phyloP scores from a whole-genome alignment of 2,329 filamentous ascomycete species.

The Penicillium paneum region DNA sequence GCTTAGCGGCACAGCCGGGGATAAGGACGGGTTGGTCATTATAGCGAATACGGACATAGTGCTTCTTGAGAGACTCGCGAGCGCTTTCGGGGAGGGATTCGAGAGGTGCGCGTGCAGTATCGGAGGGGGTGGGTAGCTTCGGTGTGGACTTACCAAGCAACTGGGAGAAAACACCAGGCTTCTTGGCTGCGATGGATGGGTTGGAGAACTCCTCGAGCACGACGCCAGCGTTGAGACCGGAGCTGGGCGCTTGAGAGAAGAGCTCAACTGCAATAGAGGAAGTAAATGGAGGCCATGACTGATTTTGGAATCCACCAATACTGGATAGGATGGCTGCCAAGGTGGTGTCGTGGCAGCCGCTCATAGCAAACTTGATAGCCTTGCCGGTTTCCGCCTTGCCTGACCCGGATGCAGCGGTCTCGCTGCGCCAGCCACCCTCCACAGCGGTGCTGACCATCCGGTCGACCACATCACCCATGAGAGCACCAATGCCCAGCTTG shows the following conservation, averaged over 20 bases:
- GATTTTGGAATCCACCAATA: constrained; percentile 70
- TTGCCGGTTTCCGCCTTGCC: constrained; percentile 39
- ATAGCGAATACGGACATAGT: constrained; percentile 87
- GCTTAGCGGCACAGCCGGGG: constrained; percentile 68
- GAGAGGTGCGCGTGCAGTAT: constrained; percentile 35
- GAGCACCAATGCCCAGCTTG: constrained; percentile 77
- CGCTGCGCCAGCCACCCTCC: constrained; percentile 53
- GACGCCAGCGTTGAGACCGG: constrained; percentile 13
- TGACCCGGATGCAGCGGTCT: constrained; percentile 52
- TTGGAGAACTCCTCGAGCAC: constrained; percentile 27
- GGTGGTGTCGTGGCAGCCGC: constrained; percentile 91
- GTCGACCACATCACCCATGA: constrained; percentile 78
- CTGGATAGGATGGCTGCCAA: constrained; percentile 74
- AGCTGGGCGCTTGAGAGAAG: constrained; percentile 58
- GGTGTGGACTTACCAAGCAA: constrained; percentile 22
- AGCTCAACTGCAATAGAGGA: constrained; percentile 89
- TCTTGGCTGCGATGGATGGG: constrained; percentile 24
- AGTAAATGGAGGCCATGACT: constrained; percentile 87
- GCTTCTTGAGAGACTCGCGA: constrained; percentile 48
- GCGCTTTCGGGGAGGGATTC: constrained; percentile 29
- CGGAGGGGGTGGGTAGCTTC: constrained; percentile 21
- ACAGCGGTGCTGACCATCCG: constrained; percentile 66
- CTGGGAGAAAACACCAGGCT: constrained; percentile 33
- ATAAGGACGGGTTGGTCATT: constrained; percentile 81
- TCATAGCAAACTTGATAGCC: constrained; percentile 69